These are phyloP conservation scores for Paspalum vaginatum DNA, from an alignment of 176 grass and related monocot species.

Conservation along the genomic window DNA sequence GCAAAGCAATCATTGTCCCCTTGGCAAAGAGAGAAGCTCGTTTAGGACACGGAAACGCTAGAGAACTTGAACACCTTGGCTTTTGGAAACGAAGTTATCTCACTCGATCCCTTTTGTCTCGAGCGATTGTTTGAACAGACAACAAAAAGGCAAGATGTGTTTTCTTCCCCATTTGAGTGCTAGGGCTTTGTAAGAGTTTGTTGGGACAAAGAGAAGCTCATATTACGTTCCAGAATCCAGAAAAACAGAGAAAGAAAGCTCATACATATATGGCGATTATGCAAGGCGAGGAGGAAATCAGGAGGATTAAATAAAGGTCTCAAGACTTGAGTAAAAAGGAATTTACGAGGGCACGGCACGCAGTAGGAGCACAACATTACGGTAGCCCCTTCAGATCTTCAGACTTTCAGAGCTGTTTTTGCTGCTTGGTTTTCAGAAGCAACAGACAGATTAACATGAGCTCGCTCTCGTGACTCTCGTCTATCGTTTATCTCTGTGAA, in stretches of 20 bases:
- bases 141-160: neutral
- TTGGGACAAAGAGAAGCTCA: neutral
- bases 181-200: neutral
- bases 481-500: conserved; percentile 2
- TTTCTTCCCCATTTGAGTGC: neutral
- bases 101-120: neutral
- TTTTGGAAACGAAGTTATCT: neutral
- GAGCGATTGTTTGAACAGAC: neutral
- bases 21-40: conserved; percentile 6
- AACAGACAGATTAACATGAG: neutral
- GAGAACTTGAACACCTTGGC: conserved; percentile 29
- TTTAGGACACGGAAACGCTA: conserved; percentile 7
- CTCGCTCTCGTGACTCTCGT: neutral
- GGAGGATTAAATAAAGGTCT: neutral
- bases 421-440: neutral
- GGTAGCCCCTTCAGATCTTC: neutral
- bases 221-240: too few species aligned
- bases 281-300: neutral
- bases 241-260: too few species aligned
- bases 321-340: too few species aligned
- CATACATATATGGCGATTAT: neutral
- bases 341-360: neutral
- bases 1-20: conserved; percentile 7
- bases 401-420: neutral
- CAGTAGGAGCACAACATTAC: neutral